Conservation (phyloP, 2,329 filamentous ascomycete species). For the Rosellinia necatrix region DNA sequence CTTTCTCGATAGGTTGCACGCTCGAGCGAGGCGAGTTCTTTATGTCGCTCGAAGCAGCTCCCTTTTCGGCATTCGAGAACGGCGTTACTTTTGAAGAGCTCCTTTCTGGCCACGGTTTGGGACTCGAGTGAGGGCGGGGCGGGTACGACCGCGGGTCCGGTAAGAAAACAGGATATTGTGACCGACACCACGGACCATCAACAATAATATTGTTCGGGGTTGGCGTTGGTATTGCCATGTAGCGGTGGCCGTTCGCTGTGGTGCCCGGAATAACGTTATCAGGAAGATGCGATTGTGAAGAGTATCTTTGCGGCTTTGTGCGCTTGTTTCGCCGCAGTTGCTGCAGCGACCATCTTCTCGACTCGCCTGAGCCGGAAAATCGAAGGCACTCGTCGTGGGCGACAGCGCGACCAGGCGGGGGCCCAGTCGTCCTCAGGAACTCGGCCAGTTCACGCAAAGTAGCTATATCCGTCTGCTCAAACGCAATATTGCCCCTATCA, state of each 20-base stretch:
- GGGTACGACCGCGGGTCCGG: slow-evolving; percentile 14
- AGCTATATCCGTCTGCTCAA: slow-evolving; percentile 27
- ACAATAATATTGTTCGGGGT: slow-evolving; percentile 1
- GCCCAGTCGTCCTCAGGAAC: slow-evolving; percentile 33
- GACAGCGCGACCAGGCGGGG: slow-evolving; percentile 20
- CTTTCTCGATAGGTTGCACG: neutral
- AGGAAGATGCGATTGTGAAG: slow-evolving; percentile 23
- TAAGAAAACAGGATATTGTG: slow-evolving; percentile 31
- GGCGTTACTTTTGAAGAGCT: slow-evolving; percentile 27
- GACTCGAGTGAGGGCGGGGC: neutral
- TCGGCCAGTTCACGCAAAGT: slow-evolving; percentile 31
- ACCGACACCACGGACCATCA: slow-evolving; percentile 28
- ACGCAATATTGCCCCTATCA: slow-evolving; percentile 22
- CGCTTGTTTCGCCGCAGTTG: slow-evolving; percentile 29
- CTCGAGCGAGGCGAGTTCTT: neutral
- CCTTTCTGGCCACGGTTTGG: slow-evolving; percentile 28
- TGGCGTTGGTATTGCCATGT: slow-evolving; percentile 28
- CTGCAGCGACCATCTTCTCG: slow-evolving; percentile 30
- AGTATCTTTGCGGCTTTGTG: slow-evolving; percentile 22
- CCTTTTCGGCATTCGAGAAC: neutral
- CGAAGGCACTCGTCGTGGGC: slow-evolving; percentile 28
- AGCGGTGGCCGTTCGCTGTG: slow-evolving; percentile 25
- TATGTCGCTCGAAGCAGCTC: neutral
- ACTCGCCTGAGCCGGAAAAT: slow-evolving; percentile 12
- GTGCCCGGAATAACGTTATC: slow-evolving; percentile 26